Base-by-base conservation (phyloP, 805 yeast species). In the Suhomyces sp. region DNA sequence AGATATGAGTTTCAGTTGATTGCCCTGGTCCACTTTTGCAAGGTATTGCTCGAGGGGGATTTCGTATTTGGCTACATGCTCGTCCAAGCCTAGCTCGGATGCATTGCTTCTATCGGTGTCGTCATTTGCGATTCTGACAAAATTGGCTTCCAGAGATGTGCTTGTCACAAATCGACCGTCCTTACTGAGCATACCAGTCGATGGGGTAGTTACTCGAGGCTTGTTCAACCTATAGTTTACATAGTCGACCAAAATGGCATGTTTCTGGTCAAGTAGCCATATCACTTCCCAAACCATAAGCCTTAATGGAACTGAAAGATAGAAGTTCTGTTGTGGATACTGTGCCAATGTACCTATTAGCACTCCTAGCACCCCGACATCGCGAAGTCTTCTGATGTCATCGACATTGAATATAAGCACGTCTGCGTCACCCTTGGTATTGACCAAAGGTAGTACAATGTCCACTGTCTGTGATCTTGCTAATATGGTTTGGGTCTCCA, bases 241-340 rank as follows among this genome's bases (percentile, higher is more conserved):
- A 12, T 74, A 76, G 52, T 79, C 82, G 0, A 80, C 75, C 3
- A 86, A 61, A 3, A 72, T 60, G 0, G 79, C 84, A 17, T 66
- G 61, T 0, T 72, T 71, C 5, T 70, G 61, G 4, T 72, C 70
- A 7, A 86, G 73, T 27, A 91, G 71, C 83, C 88, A 88, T 9
- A 83, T 56, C 0, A 85, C 83, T 61, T 93, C 98, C 67, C 89
- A 96, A 0, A 82, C 68, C 69, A 83, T 77, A 44, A 93, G 71
- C 61, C 84, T 82, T 48, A 94, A 68, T 0, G 99, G 99, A 2
- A 92, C 69, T 0, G 97, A 96, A 41, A 90, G 72, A 61, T 92
- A 87, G n/a, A 85, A 76, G 62, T 90, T 91, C 63, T 93, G 99
- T 66, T 94, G 99, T 2, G 97, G 94, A n/a, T 92, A 90, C 46